These are phyloP conservation scores for Amanita molliuscula DNA, from an alignment of 768 basidiomycete genomes.

Conservation along the genomic window DNA sequence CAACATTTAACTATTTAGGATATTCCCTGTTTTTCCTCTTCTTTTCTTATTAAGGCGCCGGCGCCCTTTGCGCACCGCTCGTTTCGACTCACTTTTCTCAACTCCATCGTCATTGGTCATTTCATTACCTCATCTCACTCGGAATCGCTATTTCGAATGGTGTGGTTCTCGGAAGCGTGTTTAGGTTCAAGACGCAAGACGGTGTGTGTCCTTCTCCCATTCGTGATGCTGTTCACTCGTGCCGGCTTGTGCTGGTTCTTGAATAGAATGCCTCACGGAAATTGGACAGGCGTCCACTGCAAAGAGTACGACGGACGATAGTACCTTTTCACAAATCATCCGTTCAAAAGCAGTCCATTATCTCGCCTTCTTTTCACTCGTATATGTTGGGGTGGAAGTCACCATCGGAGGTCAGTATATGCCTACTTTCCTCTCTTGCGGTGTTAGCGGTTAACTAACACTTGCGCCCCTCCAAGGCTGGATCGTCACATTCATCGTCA, in stretches of 20 bases:
- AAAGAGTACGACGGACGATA: conserved; percentile 24
- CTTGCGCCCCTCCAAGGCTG: conserved; percentile 34
- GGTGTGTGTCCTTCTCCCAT: conserved; percentile 25
- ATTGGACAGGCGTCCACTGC: conserved; percentile 40
- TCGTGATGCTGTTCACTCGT: not conserved
- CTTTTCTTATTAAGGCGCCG: conserved; percentile 35
- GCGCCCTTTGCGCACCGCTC: conserved; percentile 61
- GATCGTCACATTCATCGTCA: conserved; percentile 52
- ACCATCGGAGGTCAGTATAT: conserved; percentile 33
- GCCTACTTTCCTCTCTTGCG: not conserved
- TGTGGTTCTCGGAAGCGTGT: conserved; percentile 40
- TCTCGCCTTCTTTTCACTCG: conserved; percentile 51
- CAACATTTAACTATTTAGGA: not conserved
- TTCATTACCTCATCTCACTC: conserved; percentile 66
- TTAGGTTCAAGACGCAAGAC: conserved; percentile 63
- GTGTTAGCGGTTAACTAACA: not conserved
- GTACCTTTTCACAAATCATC: conserved; percentile 41
- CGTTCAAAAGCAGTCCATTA: conserved; percentile 43
- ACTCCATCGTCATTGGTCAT: conserved; percentile 49
- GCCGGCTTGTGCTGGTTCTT: not conserved
- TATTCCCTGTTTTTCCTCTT: not conserved
- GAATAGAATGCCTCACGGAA: conserved; percentile 39
- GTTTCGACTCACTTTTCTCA: conserved; percentile 76
- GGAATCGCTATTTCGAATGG: conserved; percentile 54
- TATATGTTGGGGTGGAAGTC: conserved; percentile 66